Base-by-base conservation (phyloP, 2,329 filamentous ascomycete genomes). In the Graphiopsis chlorocephala region DNA sequence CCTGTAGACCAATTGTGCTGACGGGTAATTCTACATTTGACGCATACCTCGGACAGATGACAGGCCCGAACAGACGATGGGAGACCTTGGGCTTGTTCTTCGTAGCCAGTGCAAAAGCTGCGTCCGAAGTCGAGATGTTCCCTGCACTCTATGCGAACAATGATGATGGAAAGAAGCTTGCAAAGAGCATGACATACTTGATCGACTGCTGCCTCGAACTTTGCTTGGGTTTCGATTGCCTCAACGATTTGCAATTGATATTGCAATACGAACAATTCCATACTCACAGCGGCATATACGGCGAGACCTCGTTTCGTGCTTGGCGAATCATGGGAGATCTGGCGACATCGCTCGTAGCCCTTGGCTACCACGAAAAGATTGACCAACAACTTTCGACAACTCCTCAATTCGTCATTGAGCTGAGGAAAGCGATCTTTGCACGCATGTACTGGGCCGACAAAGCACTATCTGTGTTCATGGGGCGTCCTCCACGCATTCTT, bases 241-340 rank as follows among this genome's bases (percentile, higher is more conserved):
- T 83, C 31, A 82, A 82, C 62, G 79, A 82, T 67, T 67, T 83
- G 28, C 80, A 82, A 62, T 70, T 82, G 3, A 66, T 81, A 4
- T 66, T 81, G 4, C 80, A 82, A 63, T 82, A 81, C 56, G 80
- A 82, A 62, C 81, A 80, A 28, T 81, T 79, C 38, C 81, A 82
- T n/a, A 69, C 79, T 1, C 78, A 81, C 63, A 78, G 80, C 0
- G 74, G 77, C 35, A 75, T 80, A 1, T 74, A 80, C 65, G 80
- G 80, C 10, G 79, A 81, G 29, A 58, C 55, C 8, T 58, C 55
- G 12, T 82, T 81, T 50, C 75, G 78, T 52, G 79, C 80, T 4
- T 84, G 81, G 81, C 76, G 80, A 53, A 77, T 76, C 35, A 72
- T 83, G 1, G 80, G 81, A 26, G 80, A 83, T 64, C 73, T 83